Evolutionary conservation across 768 basidiomycete species (phyloP).

Genomic region (Boletus speciosus): DNA sequence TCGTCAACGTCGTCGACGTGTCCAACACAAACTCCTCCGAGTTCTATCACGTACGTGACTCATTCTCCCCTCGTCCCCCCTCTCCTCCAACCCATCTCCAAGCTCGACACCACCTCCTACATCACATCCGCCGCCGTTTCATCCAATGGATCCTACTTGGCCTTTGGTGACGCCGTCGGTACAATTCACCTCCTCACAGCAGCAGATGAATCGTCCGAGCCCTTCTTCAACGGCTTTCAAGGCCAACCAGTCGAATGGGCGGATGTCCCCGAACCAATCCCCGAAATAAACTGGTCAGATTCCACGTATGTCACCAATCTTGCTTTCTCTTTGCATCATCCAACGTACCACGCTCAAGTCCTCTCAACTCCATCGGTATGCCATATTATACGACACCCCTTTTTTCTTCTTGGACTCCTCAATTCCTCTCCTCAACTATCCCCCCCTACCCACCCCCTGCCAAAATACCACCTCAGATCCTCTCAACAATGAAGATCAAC

Average conservation of each 20-base stretch:
- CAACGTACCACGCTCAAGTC: constrained; percentile 42
- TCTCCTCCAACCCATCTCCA: constrained; percentile 6
- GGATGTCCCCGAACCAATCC: constrained; percentile 63
- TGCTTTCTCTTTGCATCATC: not conserved
- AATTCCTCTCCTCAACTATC: constrained; percentile 50
- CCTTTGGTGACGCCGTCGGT: constrained; percentile 88
- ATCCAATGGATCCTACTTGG: constrained; percentile 85
- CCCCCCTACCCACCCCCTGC: constrained; percentile 61
- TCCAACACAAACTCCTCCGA: constrained; percentile 64
- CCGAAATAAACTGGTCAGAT: constrained; percentile 77
- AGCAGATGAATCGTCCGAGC: constrained; percentile 51
- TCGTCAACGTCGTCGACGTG: constrained; percentile 82
- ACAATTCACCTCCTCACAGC: constrained; percentile 78
- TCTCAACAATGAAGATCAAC: constrained; percentile 77
- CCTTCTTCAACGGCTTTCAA: constrained; percentile 86
- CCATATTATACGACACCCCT: constrained; percentile 76
- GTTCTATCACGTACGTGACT: constrained; percentile 68
- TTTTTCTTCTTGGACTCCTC: constrained; percentile 60
- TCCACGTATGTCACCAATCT: constrained; percentile 55
- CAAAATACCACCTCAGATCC: constrained; percentile 76
- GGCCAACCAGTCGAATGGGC: constrained; percentile 86
- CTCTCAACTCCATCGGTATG: constrained; percentile 84
- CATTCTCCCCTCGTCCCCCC: not conserved
- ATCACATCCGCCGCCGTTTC: constrained; percentile 80
- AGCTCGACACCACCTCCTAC: constrained; percentile 74